A percentile compares a stretch with the other conserved stretches of the same genome.
Conservation (phyloP, 2,329 filamentous ascomycete genomes). For the Pyrenophora graminea region DNA sequence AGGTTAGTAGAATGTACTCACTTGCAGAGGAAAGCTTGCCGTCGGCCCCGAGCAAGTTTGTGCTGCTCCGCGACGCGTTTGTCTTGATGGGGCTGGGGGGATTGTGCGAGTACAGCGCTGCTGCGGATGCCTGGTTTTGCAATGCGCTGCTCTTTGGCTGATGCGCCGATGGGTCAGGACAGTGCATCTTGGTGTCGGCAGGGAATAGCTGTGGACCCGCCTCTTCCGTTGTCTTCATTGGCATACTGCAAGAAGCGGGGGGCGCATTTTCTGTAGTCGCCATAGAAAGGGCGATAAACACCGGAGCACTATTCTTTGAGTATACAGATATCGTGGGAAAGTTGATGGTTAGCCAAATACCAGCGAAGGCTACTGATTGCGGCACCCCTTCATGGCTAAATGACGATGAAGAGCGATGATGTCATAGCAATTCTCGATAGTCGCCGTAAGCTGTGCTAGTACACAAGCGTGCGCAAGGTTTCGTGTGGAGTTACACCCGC, state of each 20-base stretch:
- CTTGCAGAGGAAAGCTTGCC: conserved; percentile 62
- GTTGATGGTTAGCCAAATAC: not conserved
- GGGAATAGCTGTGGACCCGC: conserved; percentile 28
- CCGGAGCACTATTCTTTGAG: not conserved
- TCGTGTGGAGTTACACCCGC: no score
- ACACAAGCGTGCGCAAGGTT: no score
- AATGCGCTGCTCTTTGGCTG: conserved; percentile 43
- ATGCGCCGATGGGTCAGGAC: conserved; percentile 53
- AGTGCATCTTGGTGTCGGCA: conserved; percentile 30
- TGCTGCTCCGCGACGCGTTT: conserved; percentile 19
- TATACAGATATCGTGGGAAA: not conserved
- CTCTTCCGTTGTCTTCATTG: conserved; percentile 24
- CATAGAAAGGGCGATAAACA: conserved; percentile 21
- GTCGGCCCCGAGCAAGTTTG: conserved; percentile 54
- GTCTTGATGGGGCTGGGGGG: conserved; percentile 32
- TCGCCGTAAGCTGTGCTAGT: conserved; percentile 15
- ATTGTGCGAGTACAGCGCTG: conserved; percentile 62
- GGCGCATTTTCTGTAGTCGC: conserved; percentile 30
- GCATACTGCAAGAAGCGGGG: conserved; percentile 25
- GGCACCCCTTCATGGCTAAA: conserved; percentile 25
- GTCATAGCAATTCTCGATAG: conserved; percentile 29
- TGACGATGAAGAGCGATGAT: conserved; percentile 37
- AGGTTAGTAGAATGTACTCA: conserved; percentile 40
- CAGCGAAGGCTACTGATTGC: conserved; percentile 6
- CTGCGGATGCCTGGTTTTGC: conserved; percentile 61